Base-by-base conservation (phyloP, 352 stramenopile species). In the Thalassiosira exigua region DNA sequence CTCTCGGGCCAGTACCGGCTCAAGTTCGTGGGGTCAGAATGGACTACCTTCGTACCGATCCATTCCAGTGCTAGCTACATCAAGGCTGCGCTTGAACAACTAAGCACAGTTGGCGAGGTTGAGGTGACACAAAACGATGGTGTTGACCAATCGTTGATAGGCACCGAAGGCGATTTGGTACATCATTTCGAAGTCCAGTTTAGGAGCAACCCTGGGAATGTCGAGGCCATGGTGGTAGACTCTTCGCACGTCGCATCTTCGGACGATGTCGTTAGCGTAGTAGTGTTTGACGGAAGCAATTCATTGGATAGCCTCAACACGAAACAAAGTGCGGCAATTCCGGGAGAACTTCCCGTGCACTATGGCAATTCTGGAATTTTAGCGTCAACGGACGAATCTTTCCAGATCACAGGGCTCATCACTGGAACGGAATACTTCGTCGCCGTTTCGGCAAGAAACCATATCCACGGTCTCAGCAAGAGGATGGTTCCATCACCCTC, bases 151-250 rank as follows among this genome's bases (percentile, higher is more conserved):
- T 89, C 96, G 12, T 90, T 97, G 4, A 30, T 21, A 36, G 76
- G 80, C 21, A 95, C 92, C 62, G 91, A 86, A 32, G 93, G 95
- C 52, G 32, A 76, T 73, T 50, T 82, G 33, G 67, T 87, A 52
- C 96, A 96, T 61, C 85, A 93, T 39, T 98, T 95, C 90, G 93
- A 91, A 56, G 87, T 98, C 64, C 95, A 92, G 17, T 98, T 98
- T 78, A 74, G 89, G 2, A 81, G 92, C 1, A 96, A 97, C 58
- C 92, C 91, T 27, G 95, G 95, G 9, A 95, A 93, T 68, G 95
- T 96, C 57, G 94, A 94, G 2, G 74, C 94, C 26, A 53, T 91
- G 9, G 57, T 86, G 32, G 48, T 87, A 9, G 85, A 91, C 67
- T 42, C 52, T 21, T 42, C 67, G 4, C 76, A 84, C 59, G 22